Conservation (phyloP, 116 monocot species). For the Phalaenopsis hybrid region DNA sequence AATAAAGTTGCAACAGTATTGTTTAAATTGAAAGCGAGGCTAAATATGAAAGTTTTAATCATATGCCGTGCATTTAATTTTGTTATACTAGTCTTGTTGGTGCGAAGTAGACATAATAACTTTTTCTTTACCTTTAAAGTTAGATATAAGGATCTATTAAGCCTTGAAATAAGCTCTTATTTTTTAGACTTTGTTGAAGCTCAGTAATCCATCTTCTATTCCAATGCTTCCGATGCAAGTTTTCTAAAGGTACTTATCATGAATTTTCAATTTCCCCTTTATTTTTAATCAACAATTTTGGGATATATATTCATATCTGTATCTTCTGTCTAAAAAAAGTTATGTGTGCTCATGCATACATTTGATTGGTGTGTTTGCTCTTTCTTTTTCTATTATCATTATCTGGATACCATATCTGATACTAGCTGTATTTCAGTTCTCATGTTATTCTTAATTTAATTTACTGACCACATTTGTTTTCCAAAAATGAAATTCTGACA, state of each 20-base stretch:
- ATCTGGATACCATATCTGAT: neutral
- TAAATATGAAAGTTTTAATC: neutral
- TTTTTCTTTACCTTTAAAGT: neutral
- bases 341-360: neutral
- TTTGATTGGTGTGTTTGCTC: neutral
- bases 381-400: neutral
- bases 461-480: neutral
- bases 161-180: neutral
- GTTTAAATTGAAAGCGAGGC: neutral
- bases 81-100: neutral
- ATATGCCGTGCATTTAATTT: neutral
- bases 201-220: neutral
- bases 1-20: neutral
- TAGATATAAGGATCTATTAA: neutral
- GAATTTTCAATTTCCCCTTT: neutral
- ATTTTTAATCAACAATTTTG: neutral
- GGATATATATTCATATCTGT: neutral
- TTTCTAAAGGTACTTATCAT: neutral
- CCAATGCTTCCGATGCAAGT: neutral
- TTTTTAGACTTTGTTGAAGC: neutral
- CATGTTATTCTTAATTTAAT: neutral
- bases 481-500: neutral
- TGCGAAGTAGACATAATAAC: neutral
- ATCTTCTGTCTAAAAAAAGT: no score
- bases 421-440: neutral